These are phyloP conservation scores for Sphagnum tenellum DNA, from an alignment of 225 moss, liverwort and hornwort species.

Conservation along the genomic window DNA sequence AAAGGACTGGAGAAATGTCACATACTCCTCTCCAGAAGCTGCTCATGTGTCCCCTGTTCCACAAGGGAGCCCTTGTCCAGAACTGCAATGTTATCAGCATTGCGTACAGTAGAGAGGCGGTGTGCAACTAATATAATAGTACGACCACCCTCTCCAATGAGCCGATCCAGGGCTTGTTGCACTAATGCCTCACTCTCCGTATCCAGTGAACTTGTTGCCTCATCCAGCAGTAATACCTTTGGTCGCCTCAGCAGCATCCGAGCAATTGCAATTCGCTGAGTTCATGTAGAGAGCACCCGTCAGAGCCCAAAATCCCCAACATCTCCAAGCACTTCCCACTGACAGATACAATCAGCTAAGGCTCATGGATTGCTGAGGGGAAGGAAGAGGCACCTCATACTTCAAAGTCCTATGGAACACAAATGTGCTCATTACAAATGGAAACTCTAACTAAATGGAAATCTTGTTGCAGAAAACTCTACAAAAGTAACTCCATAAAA, in stretches of 20 bases:
- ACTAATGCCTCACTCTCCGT: conserved; percentile 99
- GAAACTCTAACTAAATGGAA: no score
- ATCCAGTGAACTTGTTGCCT: conserved; percentile 94
- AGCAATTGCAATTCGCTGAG: conserved; percentile 91
- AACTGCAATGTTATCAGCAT: conserved; percentile 94
- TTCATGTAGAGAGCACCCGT: background rate
- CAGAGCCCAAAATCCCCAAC: no score
- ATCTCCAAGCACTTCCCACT: no score
- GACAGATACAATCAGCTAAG: no score
- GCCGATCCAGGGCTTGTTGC: conserved; percentile 87
- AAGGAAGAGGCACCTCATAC: no score
- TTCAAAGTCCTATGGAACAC: no score
- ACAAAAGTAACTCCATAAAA: no score
- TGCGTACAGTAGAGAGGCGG: conserved; percentile 87
- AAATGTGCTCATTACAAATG: no score
- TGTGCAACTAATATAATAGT: conserved; percentile 95
- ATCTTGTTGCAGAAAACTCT: no score
- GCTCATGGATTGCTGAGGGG: no score
- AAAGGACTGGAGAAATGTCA: background rate
- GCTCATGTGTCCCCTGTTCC: conserved; percentile 84
- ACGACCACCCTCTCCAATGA: conserved; percentile 82
- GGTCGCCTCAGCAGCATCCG: conserved; percentile 91
- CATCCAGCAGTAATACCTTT: conserved; percentile 80
- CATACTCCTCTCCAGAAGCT: conserved; percentile 60
- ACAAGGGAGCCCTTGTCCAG: conserved; percentile 89